Base-by-base conservation (phyloP, 1,139 yeast genomes). In the Scheffersomyces titani region DNA sequence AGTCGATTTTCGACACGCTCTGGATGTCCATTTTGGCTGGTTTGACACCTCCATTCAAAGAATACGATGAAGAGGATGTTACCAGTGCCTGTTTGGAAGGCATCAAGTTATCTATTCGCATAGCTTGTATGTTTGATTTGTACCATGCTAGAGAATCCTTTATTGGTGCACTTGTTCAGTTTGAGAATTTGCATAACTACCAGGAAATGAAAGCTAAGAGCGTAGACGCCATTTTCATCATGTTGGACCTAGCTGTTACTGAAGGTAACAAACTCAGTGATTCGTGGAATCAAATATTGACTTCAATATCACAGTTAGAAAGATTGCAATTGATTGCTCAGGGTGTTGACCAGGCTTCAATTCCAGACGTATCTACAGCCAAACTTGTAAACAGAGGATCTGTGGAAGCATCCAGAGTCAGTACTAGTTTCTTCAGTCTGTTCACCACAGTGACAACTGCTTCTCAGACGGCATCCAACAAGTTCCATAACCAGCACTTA, bases 21-120 rank as follows among this genome's bases (percentile, higher is more conserved):
- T 96, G 99, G 99, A 92, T 94, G 98, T 92, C 98, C 0, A 84
- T 94, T 54, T 79, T 96, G 63, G 99, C 98, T 5, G 98, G 97
- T 0, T 80, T 96, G 54, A 92, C 98, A 0, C 96, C 96, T 3
- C 96, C 97, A 4, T 92, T 93, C 74, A 92, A 90, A 69, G 97
- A 91, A 59, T 88, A 89, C 59, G 96, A 91, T 61, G 97, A 92
- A 63, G 81, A 82, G 18, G 94, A 88, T 53, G 85, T 90, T 5
- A 81, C 90, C n/a, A 82, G 79, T 57, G 72, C 83, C 5, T 89
- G 97, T 64, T 77, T 96, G 57, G 97, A 91, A 63, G 99, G 98
- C 11, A 84, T 94, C 63, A 88, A 88, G 66, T 75, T 92, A 52
- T 87, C 98, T 0, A 87, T 92, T 55, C 86, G 89, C 52, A 89